Evolutionary conservation across 176 grass and related monocot species (phyloP).

Genomic region (Pontederia crassipes): DNA sequence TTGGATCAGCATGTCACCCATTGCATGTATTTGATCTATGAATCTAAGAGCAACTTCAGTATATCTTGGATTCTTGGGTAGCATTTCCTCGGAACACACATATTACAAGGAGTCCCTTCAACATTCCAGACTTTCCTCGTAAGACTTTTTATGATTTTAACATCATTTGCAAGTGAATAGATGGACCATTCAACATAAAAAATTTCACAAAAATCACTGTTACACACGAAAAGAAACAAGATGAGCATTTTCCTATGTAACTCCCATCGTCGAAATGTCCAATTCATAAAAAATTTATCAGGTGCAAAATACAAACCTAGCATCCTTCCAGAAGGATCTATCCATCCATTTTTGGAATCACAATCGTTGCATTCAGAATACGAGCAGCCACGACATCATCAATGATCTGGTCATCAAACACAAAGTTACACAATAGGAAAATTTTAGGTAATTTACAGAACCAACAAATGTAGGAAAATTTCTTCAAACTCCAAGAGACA

Average conservation of each 20-base stretch:
- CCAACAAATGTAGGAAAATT: too few species aligned
- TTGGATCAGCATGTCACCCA: too few species aligned
- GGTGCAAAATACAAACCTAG: slow-evolving; percentile 47
- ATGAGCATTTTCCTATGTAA: too few species aligned
- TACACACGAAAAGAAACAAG: slow-evolving; percentile 10
- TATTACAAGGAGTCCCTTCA: slow-evolving; percentile 47
- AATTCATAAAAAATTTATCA: too few species aligned
- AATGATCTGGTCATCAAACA: slow-evolving; percentile 60
- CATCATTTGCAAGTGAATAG: slow-evolving; percentile 61
- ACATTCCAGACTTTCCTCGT: slow-evolving; percentile 47
- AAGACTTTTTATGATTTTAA: slow-evolving; percentile 76
- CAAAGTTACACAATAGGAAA: too few species aligned
- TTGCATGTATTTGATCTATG: too few species aligned
- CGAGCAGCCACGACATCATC: slow-evolving; percentile 86
- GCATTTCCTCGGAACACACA: slow-evolving; percentile 92
- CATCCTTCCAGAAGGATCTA: slow-evolving; percentile 97
- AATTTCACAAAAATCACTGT: slow-evolving; percentile 83
- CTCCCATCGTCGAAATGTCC: too few species aligned
- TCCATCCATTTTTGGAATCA: slow-evolving; percentile 77
- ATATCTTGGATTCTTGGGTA: too few species aligned
- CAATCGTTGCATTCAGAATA: slow-evolving; percentile 84
- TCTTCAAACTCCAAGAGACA: too few species aligned
- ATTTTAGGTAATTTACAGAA: too few species aligned
- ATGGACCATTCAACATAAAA: slow-evolving; percentile 80
- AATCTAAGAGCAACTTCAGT: too few species aligned